These are phyloP conservation scores for Rubus parviflorus DNA, from an alignment of 306 rosid genomes.

Conservation along the genomic window DNA sequence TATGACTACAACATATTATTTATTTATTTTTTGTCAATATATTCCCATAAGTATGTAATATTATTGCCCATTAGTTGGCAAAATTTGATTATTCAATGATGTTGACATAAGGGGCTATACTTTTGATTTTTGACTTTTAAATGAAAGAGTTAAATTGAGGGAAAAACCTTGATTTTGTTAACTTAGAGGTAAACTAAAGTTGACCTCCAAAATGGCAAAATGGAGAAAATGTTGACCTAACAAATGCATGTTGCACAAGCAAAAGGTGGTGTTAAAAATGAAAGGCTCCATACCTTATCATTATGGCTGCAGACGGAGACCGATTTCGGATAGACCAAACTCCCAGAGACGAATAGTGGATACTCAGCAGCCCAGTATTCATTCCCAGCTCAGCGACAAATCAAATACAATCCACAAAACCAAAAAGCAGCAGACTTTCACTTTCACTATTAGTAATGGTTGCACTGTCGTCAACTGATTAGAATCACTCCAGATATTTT, in stretches of 20 bases:
- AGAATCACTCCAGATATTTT: slow-evolving; percentile 7
- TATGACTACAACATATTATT: too few relatives aligned
- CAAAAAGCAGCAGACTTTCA: slow-evolving; percentile 6
- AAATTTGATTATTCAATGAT: too few relatives aligned
- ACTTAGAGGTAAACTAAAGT: neutral
- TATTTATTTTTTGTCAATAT: too few relatives aligned
- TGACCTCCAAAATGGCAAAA: neutral
- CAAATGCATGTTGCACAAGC: neutral
- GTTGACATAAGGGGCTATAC: neutral
- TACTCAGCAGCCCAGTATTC: neutral
- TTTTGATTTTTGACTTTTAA: too few relatives aligned
- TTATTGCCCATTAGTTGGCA: too few relatives aligned
- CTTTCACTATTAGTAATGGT: neutral
- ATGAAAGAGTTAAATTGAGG: neutral
- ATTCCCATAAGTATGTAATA: too few relatives aligned
- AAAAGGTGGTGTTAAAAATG: neutral
- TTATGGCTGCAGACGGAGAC: neutral
- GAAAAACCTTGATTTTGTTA: too few relatives aligned
- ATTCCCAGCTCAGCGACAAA: neutral
- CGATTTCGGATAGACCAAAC: neutral
- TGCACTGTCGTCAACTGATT: neutral
- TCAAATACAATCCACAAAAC: neutral
- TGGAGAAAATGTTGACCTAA: neutral
- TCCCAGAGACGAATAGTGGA: neutral
- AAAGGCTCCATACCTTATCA: neutral